Base-by-base conservation (phyloP, 768 basidiomycete species). In the Pleurotus giganteus region DNA sequence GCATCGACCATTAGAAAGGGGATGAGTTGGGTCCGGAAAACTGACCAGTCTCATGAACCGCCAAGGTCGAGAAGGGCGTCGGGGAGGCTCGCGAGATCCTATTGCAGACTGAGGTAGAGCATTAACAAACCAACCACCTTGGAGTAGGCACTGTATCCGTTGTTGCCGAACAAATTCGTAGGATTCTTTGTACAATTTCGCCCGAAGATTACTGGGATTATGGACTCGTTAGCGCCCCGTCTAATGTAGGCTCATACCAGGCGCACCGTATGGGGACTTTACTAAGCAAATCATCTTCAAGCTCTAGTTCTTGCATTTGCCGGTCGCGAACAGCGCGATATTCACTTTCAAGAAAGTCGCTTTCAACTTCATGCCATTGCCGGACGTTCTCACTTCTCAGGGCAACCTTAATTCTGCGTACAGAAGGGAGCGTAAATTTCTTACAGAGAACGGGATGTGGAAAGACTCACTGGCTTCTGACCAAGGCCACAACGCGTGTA, bases 91-190 rank as follows among this genome's bases (percentile, higher is more conserved):
- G 44, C 82, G 78, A 12, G 73, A 63, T 8, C 65, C 66, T 15
- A 78, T 77, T 19, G 78, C 67, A 5, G 72, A 71, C 37, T 77
- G 70, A 0, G 85, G 84, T 34, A 88, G 71, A 1, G 85, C 92
- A 62, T 88, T 93, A 58, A 91, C 82, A 69, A 97, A 95, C 94
- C 94, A 97, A 19, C 91, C 89, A 28, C 94, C 94, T 65, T 93
- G 88, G 43, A 92, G 72, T 34, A 97, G 70, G 64, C 93, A 95
- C 59, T 91, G 87, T 63, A 94, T 87, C 51, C 94, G 80, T 69
- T 97, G 94, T 65, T 89, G 86, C 37, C 87, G 79, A 19, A 97
- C 89, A 63, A 94, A 95, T 64, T 93, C 91, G 60, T 83, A 91
- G 12, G 91, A 93, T 66, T 97, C 94, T 63, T 85, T 91, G 75